A percentile compares a stretch with the other conserved stretches of the same genome.
These are phyloP conservation scores for Sugiyamaella castrensis DNA, from an alignment of 1,139 yeast species.

Conservation along the genomic window DNA sequence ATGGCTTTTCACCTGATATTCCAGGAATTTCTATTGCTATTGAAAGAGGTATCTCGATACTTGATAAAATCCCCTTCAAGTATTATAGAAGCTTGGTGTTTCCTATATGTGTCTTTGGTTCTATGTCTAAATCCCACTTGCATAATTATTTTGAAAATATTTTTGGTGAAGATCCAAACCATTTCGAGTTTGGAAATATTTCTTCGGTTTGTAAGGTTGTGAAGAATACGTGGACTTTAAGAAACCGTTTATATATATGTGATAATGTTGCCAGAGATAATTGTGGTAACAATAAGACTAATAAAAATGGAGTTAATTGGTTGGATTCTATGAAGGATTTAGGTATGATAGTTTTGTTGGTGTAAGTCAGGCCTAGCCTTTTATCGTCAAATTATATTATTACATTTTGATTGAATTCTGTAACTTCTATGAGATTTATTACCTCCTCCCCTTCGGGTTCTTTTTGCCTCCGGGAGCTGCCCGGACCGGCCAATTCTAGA, in stretches of 20 bases:
- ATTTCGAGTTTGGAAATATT: conserved; percentile 16
- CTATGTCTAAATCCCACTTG: conserved; percentile 13
- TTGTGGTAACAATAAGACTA: not conserved
- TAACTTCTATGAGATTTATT: no score
- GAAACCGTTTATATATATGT: no score
- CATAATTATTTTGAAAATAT: conserved; percentile 8
- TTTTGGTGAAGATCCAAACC: conserved; percentile 12
- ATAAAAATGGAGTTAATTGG: conserved; percentile 12
- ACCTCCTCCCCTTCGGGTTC: no score
- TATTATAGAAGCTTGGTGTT: conserved; percentile 19
- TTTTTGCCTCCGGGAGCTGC: no score
- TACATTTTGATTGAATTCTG: no score
- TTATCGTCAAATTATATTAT: no score
- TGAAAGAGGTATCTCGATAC: conserved; percentile 11
- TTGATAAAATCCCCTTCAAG: conserved; percentile 13
- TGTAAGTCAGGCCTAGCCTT: no score
- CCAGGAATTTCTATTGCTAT: conserved; percentile 15
- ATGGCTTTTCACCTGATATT: conserved; percentile 17
- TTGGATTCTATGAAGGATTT: conserved; percentile 18
- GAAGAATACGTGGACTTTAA: conserved; percentile 16
- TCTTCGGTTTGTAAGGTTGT: conserved; percentile 12
- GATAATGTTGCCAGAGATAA: no score
- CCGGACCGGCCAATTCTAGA: no score
- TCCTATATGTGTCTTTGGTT: conserved; percentile 16
- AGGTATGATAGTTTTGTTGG: conserved; percentile 14